Percentiles rank a stretch among this genome's conserved stretches.
These are phyloP conservation scores for Pseudozyma pruni DNA, from an alignment of 1,284 basidiomycete genomes.

Conservation along the genomic window DNA sequence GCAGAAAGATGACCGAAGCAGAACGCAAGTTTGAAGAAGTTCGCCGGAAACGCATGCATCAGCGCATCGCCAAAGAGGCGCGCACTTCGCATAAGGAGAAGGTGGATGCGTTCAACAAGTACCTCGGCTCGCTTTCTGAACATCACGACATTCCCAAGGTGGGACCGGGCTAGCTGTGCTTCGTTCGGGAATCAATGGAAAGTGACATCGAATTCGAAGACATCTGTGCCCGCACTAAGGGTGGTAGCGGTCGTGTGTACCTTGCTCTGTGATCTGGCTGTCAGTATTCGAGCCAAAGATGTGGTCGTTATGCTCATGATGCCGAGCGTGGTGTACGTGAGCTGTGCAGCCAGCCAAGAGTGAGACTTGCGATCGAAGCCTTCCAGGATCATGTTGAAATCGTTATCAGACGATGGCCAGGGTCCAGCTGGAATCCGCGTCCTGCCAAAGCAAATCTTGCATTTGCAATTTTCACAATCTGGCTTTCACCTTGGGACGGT, in stretches of 20 bases:
- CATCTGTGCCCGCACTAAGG: too few species aligned
- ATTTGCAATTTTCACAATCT: conserved; percentile 7
- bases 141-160: conserved; percentile 94
- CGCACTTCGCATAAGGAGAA: conserved; percentile 93
- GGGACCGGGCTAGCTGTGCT: conserved; percentile 37
- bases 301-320: too few species aligned
- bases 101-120: conserved; percentile 83
- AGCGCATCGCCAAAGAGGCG: conserved; percentile 82
- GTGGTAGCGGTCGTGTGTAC: too few species aligned
- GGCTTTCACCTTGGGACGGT: conserved; percentile 3
- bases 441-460: background rate
- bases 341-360: too few species aligned
- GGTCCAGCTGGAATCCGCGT: background rate
- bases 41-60: conserved; percentile 81
- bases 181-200: conserved; percentile 2
- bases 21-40: conserved; percentile 88
- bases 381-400: too few species aligned
- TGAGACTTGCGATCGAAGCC: too few species aligned
- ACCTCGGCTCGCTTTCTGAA: conserved; percentile 87
- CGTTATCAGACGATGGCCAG: background rate
- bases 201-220: background rate
- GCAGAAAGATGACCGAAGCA: conserved; percentile 81
- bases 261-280: too few species aligned
- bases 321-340: too few species aligned
- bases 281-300: too few species aligned